A percentile compares a stretch with the other conserved stretches of the same genome.
Evolutionary conservation across 2,329 filamentous ascomycete genomes (phyloP).

Genomic region (Fusarium tuaranense): DNA sequence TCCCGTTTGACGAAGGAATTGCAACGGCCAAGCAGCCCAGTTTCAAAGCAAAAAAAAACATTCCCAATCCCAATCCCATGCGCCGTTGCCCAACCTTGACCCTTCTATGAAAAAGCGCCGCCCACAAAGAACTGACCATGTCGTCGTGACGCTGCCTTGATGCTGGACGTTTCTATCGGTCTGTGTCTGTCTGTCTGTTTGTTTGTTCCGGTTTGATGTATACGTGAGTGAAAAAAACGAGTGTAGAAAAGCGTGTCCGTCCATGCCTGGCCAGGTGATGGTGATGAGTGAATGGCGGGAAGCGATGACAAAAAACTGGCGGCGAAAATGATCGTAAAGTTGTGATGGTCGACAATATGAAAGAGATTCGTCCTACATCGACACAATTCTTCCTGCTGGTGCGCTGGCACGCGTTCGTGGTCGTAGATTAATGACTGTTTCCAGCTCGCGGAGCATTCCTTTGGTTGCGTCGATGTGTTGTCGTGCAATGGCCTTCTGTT

Average conservation of each 20-base stretch:
- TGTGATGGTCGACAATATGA: slow-evolving; percentile 13
- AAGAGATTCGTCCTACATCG: slow-evolving; percentile 52
- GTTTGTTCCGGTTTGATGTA: slow-evolving; percentile 23
- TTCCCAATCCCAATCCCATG: slow-evolving; percentile 6
- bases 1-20: background rate
- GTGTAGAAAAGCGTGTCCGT: slow-evolving; percentile 18
- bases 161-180: slow-evolving; percentile 28
- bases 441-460: slow-evolving; percentile 92
- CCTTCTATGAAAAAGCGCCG: slow-evolving; percentile 30
- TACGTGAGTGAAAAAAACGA: slow-evolving; percentile 28
- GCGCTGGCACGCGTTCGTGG: slow-evolving; percentile 55
- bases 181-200: slow-evolving; percentile 27
- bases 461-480: slow-evolving; percentile 85
- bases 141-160: slow-evolving; percentile 35
- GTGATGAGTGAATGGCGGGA: slow-evolving; percentile 2
- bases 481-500: slow-evolving; percentile 75
- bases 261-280: slow-evolving; percentile 11
- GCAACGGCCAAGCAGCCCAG: background rate
- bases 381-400: slow-evolving; percentile 54
- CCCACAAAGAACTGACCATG: slow-evolving; percentile 31
- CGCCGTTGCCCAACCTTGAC: slow-evolving; percentile 28
- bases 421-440: slow-evolving; percentile 81
- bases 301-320: slow-evolving; percentile 13
- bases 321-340: slow-evolving; percentile 16
- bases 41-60: slow-evolving; percentile 13